Evolutionary conservation across 352 stramenopile genomes (phyloP).

Genomic region (Globisporangium camurandrum): DNA sequence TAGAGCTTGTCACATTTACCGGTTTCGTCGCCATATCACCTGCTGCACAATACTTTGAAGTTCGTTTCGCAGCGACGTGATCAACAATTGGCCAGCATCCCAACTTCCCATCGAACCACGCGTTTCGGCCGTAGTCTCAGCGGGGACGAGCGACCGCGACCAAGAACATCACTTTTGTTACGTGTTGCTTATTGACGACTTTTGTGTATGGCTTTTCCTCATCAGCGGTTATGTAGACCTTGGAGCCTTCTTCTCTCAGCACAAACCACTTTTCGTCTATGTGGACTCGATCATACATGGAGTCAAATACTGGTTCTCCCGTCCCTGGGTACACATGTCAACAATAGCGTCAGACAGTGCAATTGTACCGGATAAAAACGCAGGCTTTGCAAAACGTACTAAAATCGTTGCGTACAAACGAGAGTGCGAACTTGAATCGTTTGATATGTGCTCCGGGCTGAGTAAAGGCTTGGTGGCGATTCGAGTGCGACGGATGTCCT

Average conservation of each 20-base stretch:
- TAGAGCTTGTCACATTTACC: background rate
- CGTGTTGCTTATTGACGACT: background rate
- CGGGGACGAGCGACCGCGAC: background rate
- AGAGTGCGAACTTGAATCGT: too few species aligned
- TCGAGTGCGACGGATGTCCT: too few species aligned
- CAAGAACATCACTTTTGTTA: slow-evolving; percentile 5
- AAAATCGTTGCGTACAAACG: too few species aligned
- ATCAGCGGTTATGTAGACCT: background rate
- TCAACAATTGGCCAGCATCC: slow-evolving; percentile 2
- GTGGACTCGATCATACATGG: background rate
- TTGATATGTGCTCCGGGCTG: too few species aligned
- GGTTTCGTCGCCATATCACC: background rate
- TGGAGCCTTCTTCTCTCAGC: background rate
- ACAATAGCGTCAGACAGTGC: too few species aligned
- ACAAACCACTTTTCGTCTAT: background rate
- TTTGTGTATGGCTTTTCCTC: background rate
- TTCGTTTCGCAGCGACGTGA: background rate
- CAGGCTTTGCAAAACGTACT: too few species aligned
- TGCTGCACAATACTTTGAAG: background rate
- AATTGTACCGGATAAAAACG: too few species aligned
- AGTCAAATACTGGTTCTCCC: background rate
- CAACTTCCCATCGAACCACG: background rate
- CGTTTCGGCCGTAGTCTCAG: background rate
- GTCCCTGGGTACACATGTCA: background rate
- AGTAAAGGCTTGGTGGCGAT: too few species aligned